A percentile compares a stretch with the other conserved stretches of the same genome.
phyloP scores from a whole-genome alignment of 1,284 basidiomycete genomes.

The Boletus subluridellus region DNA sequence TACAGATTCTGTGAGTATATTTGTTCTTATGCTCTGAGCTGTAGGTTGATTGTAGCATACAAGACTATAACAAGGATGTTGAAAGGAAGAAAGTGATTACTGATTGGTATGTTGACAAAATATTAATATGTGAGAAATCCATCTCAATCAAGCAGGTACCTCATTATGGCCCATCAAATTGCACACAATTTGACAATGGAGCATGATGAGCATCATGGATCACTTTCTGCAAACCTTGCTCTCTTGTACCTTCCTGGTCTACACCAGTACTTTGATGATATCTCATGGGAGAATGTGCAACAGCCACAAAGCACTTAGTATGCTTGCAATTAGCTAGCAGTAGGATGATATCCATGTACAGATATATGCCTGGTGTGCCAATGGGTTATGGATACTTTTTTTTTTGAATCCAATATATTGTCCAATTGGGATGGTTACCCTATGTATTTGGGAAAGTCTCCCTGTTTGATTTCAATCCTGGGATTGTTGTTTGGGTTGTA shows the following conservation, averaged over 20 bases:
- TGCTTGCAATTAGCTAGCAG: background rate
- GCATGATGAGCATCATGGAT: constrained; percentile 25
- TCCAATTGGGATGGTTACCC: too few relatives aligned
- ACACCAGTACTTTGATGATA: background rate
- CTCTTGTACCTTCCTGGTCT: constrained; percentile 7
- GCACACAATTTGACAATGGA: constrained; percentile 20
- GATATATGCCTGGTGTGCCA: background rate
- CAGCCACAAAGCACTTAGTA: background rate
- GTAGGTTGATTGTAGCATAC: background rate
- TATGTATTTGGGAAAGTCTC: too few relatives aligned
- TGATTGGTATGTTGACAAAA: constrained; percentile 11
- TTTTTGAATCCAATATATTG: too few relatives aligned
- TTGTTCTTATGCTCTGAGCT: background rate
- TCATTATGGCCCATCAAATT: constrained; percentile 27
- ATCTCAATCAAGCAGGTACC: constrained; percentile 15
- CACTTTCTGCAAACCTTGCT: constrained; percentile 13
- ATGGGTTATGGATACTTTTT: too few relatives aligned
- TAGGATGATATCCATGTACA: background rate
- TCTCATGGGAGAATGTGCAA: background rate
- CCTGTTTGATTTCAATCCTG: too few relatives aligned
- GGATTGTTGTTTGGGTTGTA: too few relatives aligned
- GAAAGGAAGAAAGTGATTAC: constrained; percentile 9
- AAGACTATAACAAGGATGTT: background rate
- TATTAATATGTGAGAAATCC: background rate
- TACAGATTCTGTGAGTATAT: constrained; percentile 6